These are phyloP conservation scores for Strobilomyces echinocephalus DNA, from an alignment of 768 basidiomycete genomes.

Conservation along the genomic window DNA sequence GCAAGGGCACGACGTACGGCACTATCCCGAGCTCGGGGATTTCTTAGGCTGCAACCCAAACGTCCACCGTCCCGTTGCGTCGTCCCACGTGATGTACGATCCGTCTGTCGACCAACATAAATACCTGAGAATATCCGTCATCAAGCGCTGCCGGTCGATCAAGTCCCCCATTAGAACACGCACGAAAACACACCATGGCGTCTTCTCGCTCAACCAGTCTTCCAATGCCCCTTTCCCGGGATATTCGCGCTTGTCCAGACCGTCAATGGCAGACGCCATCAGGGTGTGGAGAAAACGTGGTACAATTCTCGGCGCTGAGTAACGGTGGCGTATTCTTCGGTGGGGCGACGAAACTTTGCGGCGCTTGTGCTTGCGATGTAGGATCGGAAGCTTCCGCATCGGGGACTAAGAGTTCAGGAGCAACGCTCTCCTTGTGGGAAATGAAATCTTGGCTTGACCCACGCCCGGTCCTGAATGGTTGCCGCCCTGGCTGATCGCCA, in stretches of 20 bases:
- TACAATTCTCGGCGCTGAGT: conserved; percentile 55
- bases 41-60: conserved; percentile 93
- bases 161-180: conserved; percentile 23
- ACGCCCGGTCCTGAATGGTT: conserved; percentile 12
- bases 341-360: conserved; percentile 40
- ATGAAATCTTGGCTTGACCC: conserved; percentile 10
- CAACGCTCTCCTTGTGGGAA: conserved; percentile 13
- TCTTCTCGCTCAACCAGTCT: conserved; percentile 88
- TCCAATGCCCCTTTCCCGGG: conserved; percentile 68
- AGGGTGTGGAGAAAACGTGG: conserved; percentile 74
- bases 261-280: conserved; percentile 88
- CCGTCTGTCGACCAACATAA: conserved; percentile 93
- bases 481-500: no score
- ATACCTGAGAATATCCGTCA: conserved; percentile 56
- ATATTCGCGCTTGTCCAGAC: conserved; percentile 79
- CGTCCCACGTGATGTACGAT: conserved; percentile 82
- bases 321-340: conserved; percentile 77
- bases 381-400: conserved; percentile 22
- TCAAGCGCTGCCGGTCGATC: conserved; percentile 1
- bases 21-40: conserved; percentile 88
- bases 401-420: conserved; percentile 21
- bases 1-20: conserved; percentile 86
- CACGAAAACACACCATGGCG: conserved; percentile 95
- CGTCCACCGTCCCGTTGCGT: conserved; percentile 84
- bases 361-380: conserved; percentile 18